phyloP scores from a whole-genome alignment of 805 yeast genomes.

The Saccharomycopsis sp. region DNA sequence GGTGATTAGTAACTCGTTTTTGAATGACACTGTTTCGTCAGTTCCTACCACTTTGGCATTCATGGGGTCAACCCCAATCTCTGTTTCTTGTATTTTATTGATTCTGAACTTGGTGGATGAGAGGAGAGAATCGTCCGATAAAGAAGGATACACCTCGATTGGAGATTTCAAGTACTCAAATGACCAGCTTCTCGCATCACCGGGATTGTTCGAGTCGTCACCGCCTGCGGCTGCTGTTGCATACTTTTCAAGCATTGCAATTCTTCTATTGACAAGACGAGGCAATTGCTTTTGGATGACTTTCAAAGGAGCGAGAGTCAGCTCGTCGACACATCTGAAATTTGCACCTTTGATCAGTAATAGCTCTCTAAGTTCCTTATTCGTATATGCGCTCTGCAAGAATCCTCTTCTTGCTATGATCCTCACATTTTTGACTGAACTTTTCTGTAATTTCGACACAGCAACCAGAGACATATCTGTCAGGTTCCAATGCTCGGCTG shows the following conservation, averaged over 20 bases:
- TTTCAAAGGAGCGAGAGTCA: conserved; percentile 30
- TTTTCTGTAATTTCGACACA: conserved; percentile 40
- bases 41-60: conserved; percentile 25
- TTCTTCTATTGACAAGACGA: conserved; percentile 57
- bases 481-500: conserved; percentile 45
- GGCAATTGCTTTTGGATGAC: conserved; percentile 29
- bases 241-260: conserved; percentile 56
- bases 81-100: conserved; percentile 35
- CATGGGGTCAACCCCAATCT: conserved; percentile 24
- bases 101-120: conserved; percentile 42
- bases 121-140: conserved; percentile 32
- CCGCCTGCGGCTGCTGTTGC: conserved; percentile 12
- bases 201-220: background rate
- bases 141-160: conserved; percentile 34
- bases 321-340: conserved; percentile 41
- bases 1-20: conserved; percentile 63
- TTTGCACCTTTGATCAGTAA: conserved; percentile 47
- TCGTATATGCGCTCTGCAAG: conserved; percentile 81
- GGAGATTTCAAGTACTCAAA: conserved; percentile 70
- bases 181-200: conserved; percentile 43
- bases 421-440: conserved; percentile 55
- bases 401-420: conserved; percentile 85
- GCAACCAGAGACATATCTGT: conserved; percentile 75
- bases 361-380: conserved; percentile 84
- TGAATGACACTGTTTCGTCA: conserved; percentile 26